These are phyloP conservation scores for Penicillium soppii DNA, from an alignment of 495 filamentous ascomycete species.

Conservation along the genomic window DNA sequence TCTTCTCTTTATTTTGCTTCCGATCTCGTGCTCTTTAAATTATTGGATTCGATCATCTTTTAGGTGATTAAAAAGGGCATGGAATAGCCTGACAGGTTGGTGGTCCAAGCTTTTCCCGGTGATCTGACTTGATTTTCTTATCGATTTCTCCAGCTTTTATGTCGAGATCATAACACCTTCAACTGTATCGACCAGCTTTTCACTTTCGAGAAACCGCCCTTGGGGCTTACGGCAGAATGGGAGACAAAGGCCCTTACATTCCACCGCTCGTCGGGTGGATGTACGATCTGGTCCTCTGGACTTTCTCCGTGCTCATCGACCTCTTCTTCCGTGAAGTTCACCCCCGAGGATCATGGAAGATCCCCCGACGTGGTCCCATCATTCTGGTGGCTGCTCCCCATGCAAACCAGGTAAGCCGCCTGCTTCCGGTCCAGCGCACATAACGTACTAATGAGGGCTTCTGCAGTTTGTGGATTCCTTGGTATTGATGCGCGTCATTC, in stretches of 20 bases:
- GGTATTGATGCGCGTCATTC: slow-evolving; percentile 85
- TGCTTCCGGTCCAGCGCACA: not conserved
- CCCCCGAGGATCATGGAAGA: slow-evolving; percentile 88
- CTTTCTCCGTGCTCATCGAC: slow-evolving; percentile 80
- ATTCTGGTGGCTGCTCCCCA: slow-evolving; percentile 98
- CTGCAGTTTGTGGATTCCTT: slow-evolving; percentile 89
- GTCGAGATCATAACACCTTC: slow-evolving; percentile 14
- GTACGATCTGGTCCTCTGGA: slow-evolving; percentile 81
- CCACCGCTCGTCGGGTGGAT: slow-evolving; percentile 70
- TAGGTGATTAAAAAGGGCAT: too few species aligned
- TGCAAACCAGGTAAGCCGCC: slow-evolving; percentile 80
- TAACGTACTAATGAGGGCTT: slow-evolving; percentile 6
- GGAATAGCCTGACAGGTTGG: not conserved
- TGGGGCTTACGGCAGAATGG: slow-evolving; percentile 21
- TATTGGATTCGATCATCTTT: too few species aligned
- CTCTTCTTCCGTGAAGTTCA: slow-evolving; percentile 98
- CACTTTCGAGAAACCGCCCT: not conserved
- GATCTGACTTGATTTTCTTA: not conserved
- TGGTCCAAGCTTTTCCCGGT: slow-evolving; percentile 1
- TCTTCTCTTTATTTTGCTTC: not conserved
- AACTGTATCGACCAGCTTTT: not conserved
- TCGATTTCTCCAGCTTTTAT: slow-evolving; percentile 14
- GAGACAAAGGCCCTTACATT: slow-evolving; percentile 52
- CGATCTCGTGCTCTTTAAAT: not conserved
- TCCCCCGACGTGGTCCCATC: slow-evolving; percentile 81